Conservation (phyloP, 2,329 filamentous ascomycete genomes). For the Diatrype stigma region DNA sequence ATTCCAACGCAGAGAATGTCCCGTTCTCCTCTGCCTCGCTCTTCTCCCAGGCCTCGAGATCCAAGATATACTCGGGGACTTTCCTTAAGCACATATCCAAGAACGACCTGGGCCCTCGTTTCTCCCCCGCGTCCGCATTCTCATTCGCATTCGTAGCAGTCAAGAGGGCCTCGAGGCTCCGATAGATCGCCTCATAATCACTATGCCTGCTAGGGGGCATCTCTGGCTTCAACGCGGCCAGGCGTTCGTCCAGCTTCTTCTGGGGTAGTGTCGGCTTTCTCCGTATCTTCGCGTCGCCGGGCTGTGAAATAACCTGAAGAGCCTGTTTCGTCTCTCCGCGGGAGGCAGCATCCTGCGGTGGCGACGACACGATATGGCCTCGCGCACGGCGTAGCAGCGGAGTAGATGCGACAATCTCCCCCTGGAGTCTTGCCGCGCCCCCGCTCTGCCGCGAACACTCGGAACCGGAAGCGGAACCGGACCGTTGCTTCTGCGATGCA, state of each 20-base stretch:
- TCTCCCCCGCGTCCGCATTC: conserved; percentile 7
- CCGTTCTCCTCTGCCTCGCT: conserved; percentile 34
- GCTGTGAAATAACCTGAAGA: background rate
- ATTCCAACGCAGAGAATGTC: conserved; percentile 29
- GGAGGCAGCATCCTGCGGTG: conserved; percentile 1
- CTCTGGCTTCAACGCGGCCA: conserved; percentile 29
- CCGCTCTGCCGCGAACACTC: conserved; percentile 8
- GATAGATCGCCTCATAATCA: conserved; percentile 42
- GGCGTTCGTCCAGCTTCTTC: conserved; percentile 28
- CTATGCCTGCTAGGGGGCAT: conserved; percentile 26
- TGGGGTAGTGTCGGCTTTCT: conserved; percentile 7
- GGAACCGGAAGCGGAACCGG: background rate
- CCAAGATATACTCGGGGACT: conserved; percentile 43
- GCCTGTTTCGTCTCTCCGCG: background rate
- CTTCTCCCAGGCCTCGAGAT: conserved; percentile 39
- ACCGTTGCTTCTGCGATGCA: background rate
- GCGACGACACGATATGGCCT: conserved; percentile 19
- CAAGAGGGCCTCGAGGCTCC: conserved; percentile 41
- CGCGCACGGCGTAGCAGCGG: conserved; percentile 26
- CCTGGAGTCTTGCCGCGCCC: conserved; percentile 8
- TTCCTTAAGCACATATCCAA: conserved; percentile 45
- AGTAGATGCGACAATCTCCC: conserved; percentile 23
- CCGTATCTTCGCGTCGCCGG: background rate
- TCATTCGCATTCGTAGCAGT: conserved; percentile 36
- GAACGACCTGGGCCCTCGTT: conserved; percentile 35